Conservation (phyloP, 768 basidiomycete genomes). For the Termitomyces sp. region DNA sequence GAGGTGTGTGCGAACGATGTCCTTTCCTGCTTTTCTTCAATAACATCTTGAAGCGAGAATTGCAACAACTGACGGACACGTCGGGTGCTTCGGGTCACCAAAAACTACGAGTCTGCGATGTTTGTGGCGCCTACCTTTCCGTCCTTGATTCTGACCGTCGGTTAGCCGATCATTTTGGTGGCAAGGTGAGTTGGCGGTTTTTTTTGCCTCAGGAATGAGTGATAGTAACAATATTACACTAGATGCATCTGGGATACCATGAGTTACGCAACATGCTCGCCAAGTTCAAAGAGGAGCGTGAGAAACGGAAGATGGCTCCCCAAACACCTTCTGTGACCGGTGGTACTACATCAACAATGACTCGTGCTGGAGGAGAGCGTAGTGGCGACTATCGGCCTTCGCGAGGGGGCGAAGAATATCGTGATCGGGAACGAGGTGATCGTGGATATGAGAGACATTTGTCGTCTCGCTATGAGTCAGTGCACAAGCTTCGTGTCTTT, state of each 20-base stretch:
- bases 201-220: slow-evolving; percentile 15
- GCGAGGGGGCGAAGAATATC: slow-evolving; percentile 54
- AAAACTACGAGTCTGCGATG: slow-evolving; percentile 99
- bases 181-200: slow-evolving; percentile 64
- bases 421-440: slow-evolving; percentile 62
- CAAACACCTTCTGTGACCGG: slow-evolving; percentile 30
- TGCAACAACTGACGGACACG: slow-evolving; percentile 95
- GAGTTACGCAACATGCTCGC: slow-evolving; percentile 91
- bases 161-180: slow-evolving; percentile 98
- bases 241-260: slow-evolving; percentile 99
- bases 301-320: slow-evolving; percentile 65
- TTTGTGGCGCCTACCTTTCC: slow-evolving; percentile 98
- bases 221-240: slow-evolving; percentile 20
- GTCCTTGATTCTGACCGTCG: slow-evolving; percentile 98
- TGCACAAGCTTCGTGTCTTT: slow-evolving; percentile 19
- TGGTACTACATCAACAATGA: slow-evolving; percentile 32
- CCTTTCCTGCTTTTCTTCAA: slow-evolving; percentile 3
- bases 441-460: slow-evolving; percentile 66
- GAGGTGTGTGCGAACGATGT: slow-evolving; percentile 52
- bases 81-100: slow-evolving; percentile 99
- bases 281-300: slow-evolving; percentile 88
- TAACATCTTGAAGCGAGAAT: slow-evolving; percentile 61
- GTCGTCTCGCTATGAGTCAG: slow-evolving; percentile 72
- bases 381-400: slow-evolving; percentile 50
- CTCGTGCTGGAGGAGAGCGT: slow-evolving; percentile 28